Conservation (phyloP, 805 yeast species). For the Vanderwaltozyma tropicalis region DNA sequence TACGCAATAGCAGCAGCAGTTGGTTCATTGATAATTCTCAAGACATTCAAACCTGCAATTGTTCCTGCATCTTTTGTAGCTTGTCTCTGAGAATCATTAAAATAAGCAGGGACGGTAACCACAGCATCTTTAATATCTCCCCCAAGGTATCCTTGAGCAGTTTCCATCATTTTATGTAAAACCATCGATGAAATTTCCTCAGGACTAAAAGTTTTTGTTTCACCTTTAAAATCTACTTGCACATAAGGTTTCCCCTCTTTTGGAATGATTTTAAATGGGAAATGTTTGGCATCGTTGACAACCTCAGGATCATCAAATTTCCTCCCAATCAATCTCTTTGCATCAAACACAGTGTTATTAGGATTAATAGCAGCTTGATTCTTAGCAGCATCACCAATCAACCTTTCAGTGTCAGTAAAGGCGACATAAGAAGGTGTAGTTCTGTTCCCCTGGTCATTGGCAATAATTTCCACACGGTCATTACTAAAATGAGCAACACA, state of each 20-base stretch:
- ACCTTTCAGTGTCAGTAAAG: conserved; percentile 81
- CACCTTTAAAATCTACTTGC: conserved; percentile 72
- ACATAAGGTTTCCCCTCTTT: conserved; percentile 69
- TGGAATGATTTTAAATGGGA: conserved; percentile 72
- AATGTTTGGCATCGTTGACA: conserved; percentile 65
- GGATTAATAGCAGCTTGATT: conserved; percentile 94
- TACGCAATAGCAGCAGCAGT: conserved; percentile 95
- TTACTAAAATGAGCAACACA: conserved; percentile 74
- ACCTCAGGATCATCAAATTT: conserved; percentile 70
- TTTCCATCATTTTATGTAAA: conserved; percentile 52
- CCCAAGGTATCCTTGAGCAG: conserved; percentile 82
- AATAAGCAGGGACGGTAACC: conserved; percentile 91
- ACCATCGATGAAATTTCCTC: conserved; percentile 93
- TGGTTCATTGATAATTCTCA: conserved; percentile 91
- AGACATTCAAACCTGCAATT: conserved; percentile 88
- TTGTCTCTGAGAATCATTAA: conserved; percentile 94
- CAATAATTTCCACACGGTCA: conserved; percentile 83
- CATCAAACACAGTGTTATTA: conserved; percentile 77
- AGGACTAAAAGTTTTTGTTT: conserved; percentile 76
- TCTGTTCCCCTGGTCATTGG: conserved; percentile 97
- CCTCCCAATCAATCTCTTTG: conserved; percentile 88
- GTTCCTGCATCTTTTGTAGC: conserved; percentile 95
- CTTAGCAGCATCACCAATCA: conserved; percentile 93
- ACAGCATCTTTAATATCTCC: conserved; percentile 75
- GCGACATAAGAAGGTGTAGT: conserved; percentile 93